Conservation (phyloP, 805 yeast species). For the Wickerhamiella domercqiae region DNA sequence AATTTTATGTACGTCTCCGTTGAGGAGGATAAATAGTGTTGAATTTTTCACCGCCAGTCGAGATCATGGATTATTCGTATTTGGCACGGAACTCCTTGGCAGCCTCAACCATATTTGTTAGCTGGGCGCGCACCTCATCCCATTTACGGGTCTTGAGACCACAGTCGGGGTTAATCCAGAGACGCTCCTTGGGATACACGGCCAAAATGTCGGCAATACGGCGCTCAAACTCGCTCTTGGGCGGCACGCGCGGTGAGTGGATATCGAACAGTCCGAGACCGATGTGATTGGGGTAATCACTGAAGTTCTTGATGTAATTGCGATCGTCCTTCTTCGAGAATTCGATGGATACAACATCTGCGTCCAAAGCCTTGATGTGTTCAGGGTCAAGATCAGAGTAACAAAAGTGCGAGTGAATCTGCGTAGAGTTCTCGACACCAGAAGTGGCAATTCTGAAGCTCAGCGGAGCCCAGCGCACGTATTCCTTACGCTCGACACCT, state of each 20-base stretch:
- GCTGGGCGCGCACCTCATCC: conserved; percentile 90
- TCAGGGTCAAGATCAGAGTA: conserved; percentile 99
- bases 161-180: conserved; percentile 99
- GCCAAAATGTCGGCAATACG: conserved; percentile 90
- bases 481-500: conserved; percentile 90
- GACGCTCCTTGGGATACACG: conserved; percentile 93
- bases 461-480: conserved; percentile 98
- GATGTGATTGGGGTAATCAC: conserved; percentile 98
- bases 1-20: conserved; percentile 11
- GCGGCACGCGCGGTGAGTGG: conserved; percentile 99
- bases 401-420: conserved; percentile 99
- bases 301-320: conserved; percentile 92
- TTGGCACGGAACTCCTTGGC: conserved; percentile 85
- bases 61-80: conserved; percentile 4
- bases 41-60: background rate
- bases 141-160: conserved; percentile 99
- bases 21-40: conserved; percentile 17
- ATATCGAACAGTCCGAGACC: conserved; percentile 98
- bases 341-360: conserved; percentile 98
- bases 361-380: conserved; percentile 98
- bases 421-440: conserved; percentile 88
- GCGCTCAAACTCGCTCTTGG: conserved; percentile 86
- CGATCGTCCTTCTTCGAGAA: conserved; percentile 99
- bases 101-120: conserved; percentile 98
- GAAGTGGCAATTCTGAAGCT: conserved; percentile 99